These are phyloP conservation scores for Coelastrella sp. DNA, from an alignment of 139 green algal species.

Conservation along the genomic window DNA sequence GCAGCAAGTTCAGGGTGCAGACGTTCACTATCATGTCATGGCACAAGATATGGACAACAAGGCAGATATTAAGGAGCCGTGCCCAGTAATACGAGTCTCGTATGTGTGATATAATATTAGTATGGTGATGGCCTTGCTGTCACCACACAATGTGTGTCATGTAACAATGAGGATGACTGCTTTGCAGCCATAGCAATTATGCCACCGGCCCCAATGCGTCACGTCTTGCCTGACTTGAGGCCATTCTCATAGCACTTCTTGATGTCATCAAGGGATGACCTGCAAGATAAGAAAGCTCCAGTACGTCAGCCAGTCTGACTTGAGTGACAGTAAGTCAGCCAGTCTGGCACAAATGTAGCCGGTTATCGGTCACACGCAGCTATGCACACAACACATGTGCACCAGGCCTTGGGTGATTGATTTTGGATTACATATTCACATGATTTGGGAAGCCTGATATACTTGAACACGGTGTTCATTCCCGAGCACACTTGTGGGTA, in stretches of 20 bases:
- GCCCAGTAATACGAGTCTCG: too few species aligned
- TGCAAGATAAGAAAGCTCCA: neutral
- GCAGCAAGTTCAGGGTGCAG: neutral
- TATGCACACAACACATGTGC: too few species aligned
- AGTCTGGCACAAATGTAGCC: neutral
- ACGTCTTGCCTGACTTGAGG: neutral
- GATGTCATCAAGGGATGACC: neutral
- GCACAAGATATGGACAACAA: neutral
- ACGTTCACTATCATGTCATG: neutral
- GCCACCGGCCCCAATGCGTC: neutral
- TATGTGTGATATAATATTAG: too few species aligned
- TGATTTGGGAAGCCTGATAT: too few species aligned
- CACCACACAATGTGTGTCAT: too few species aligned
- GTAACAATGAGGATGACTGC: too few species aligned
- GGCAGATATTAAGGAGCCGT: too few species aligned
- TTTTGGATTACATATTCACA: too few species aligned
- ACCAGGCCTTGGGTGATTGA: too few species aligned
- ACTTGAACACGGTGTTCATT: too few species aligned
- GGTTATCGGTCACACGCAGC: neutral
- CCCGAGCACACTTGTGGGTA: too few species aligned
- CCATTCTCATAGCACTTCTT: constrained; percentile 1
- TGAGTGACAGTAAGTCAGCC: neutral
- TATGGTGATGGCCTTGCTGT: neutral
- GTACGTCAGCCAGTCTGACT: neutral
- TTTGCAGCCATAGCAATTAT: too few species aligned